These are phyloP conservation scores for Flammula alnicola DNA, from an alignment of 1,284 basidiomycete species.

Conservation along the genomic window DNA sequence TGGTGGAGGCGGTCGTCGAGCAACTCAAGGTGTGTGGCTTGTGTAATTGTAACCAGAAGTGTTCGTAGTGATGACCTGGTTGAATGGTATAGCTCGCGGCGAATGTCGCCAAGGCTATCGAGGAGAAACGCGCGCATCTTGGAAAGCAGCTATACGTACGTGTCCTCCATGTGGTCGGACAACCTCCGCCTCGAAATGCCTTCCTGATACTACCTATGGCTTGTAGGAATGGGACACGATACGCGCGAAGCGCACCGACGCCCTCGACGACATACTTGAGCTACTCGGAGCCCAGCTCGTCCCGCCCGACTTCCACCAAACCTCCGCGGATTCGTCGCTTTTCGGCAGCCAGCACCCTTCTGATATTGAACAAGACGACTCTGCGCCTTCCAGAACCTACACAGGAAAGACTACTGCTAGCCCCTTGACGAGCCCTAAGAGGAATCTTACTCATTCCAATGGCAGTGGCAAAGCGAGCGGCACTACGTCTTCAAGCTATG, in stretches of 20 bases:
- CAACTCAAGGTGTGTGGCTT: slow-evolving; percentile 64
- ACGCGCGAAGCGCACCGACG: slow-evolving; percentile 58
- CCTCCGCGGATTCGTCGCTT: slow-evolving; percentile 66
- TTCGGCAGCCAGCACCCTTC: slow-evolving; percentile 72
- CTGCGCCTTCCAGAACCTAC: neutral
- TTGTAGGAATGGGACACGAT: slow-evolving; percentile 71
- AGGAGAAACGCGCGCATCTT: slow-evolving; percentile 65
- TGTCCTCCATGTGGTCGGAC: too few relatives aligned
- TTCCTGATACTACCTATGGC: slow-evolving; percentile 1
- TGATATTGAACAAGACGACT: slow-evolving; percentile 47
- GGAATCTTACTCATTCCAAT: neutral
- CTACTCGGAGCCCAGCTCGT: slow-evolving; percentile 71
- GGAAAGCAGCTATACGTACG: slow-evolving; percentile 65
- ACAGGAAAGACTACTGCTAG: neutral
- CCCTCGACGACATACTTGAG: slow-evolving; percentile 72
- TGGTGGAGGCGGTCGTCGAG: slow-evolving; percentile 69
- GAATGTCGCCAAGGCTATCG: slow-evolving; percentile 71
- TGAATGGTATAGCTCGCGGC: slow-evolving; percentile 68
- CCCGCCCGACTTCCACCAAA: slow-evolving; percentile 75
- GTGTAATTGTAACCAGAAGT: neutral
- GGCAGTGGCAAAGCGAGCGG: slow-evolving; percentile 6
- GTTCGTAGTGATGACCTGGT: neutral
- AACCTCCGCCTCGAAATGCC: neutral
- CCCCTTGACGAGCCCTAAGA: slow-evolving; percentile 11
- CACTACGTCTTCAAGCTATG: slow-evolving; percentile 5